Base-by-base conservation (phyloP, 2,329 filamentous ascomycete species). In the Exophiala alcalophila region DNA sequence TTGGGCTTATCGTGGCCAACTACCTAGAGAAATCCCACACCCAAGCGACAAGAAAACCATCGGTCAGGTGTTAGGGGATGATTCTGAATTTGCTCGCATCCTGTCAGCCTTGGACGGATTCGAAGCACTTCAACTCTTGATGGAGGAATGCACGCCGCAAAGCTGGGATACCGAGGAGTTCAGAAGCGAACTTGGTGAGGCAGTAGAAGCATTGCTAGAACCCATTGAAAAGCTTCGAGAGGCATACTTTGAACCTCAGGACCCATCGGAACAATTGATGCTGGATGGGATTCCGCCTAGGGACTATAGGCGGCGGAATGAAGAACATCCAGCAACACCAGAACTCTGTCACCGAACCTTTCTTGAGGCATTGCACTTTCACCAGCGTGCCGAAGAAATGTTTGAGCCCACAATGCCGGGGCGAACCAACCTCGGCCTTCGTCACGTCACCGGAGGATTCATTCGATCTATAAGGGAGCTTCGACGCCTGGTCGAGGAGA, bases 381-480 rank as follows among this genome's bases (percentile, higher is more conserved):
- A 40, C 21, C 10, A 14, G 5, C 47, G 40, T 5, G 8, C 44
- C 4, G 5, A 14, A 5, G 18, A 29, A 4, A 40, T 50, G 29
- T 44, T 40, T n/a, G n/a, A n/a, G n/a, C n/a, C n/a, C n/a, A n/a
- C n/a, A n/a, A n/a, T n/a, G n/a, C n/a, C n/a, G n/a, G n/a, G n/a
- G 4, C 28, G 23, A 15, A 27, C 29, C 6, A 21, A 43, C 21
- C 32, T 47, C 2, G 31, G 35, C 7, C 41, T 50, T 14, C 48
- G 40, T n/a, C 32, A 44, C 15, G 28, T 15, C 4, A 31, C 45
- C 11, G 34, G 35, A 14, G 29, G 34, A 16, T 40, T 44, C 10
- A 37, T 47, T 25, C 29, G 32, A 19, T 24, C 44, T 9, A 21
- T 47, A 6, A 33, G 44, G 10, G 35, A 47, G 27, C n/a, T 50